Evolutionary conservation across 495 filamentous ascomycete species (phyloP).

Genomic region (Tuber aestivum): DNA sequence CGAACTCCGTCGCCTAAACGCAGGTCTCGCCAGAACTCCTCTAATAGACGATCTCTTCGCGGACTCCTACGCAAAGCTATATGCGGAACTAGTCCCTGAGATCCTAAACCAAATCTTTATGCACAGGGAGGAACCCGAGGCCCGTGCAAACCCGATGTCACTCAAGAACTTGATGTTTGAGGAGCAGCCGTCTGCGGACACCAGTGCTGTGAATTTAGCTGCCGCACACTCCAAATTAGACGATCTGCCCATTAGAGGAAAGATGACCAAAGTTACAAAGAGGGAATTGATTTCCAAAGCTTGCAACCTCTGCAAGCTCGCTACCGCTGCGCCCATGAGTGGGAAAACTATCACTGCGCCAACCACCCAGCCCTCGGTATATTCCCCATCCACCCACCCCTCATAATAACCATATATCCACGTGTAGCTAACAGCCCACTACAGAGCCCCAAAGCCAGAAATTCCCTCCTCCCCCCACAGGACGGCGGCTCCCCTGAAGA

Average conservation of each 20-base stretch:
- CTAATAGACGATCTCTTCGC: conserved; percentile 84
- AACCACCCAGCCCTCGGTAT: conserved; percentile 32
- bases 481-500: conserved; percentile 35
- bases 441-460: conserved; percentile 31
- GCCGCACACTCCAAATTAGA: conserved; percentile 26
- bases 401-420: not conserved
- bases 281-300: conserved; percentile 37
- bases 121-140: conserved; percentile 30
- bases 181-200: conserved; percentile 25
- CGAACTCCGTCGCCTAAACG: conserved; percentile 87
- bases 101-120: conserved; percentile 23
- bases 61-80: conserved; percentile 80
- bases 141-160: conserved; percentile 37
- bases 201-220: conserved; percentile 2
- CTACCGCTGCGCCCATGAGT: conserved; percentile 13
- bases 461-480: conserved; percentile 21
- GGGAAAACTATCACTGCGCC: conserved; percentile 28
- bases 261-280: conserved; percentile 35
- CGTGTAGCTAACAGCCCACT: conserved; percentile 9
- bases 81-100: conserved; percentile 49
- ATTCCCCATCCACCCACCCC: not conserved
- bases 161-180: conserved; percentile 40
- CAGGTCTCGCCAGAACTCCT: conserved; percentile 71
- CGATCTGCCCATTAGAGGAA: conserved; percentile 35
- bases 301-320: conserved; percentile 32